Evolutionary conservation across 345 rosid genomes (phyloP), one percentile per base, ranked within the genome.

Genomic region (Clarkia xantiana): DNA sequence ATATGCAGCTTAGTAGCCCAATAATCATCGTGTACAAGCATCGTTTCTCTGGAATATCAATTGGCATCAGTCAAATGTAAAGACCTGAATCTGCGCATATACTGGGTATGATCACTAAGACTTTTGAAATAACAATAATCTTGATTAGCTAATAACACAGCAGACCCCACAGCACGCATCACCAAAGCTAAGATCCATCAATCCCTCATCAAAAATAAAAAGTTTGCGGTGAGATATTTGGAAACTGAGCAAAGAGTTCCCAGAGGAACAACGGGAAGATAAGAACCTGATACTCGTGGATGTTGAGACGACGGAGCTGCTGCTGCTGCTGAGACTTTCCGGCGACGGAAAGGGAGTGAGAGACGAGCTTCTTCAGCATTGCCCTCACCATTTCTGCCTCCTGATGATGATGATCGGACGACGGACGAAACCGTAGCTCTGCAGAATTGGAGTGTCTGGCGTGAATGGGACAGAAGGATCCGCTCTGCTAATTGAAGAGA

Each of bases 291-390:
- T 80, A 84, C 62, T 93, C 96, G 67, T 87, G 96, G 78, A 93
- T 71, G 70, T 93, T 93, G 67, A 93, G 95, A 61, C 86, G 95
- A 53, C 99, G 96, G 68, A 87, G 87, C 66, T 93, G 87, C 66
- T 93, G 99, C 59, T 87, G 96, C 46, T 80, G 86, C 57, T 93
- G 96, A 79, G 86, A 78, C 72, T 71, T 77, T 0, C 88, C 90
- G 65, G 78, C 84, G 60, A 82, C 73, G 59, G 91, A 68, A 60
- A 87, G 88, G 43, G 95, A 72, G 59, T 82, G 74, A 22, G 82
- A 76, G 34, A 64, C 88, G 47, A 93, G 78, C 64, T 79, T 80
- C 76, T 78, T 82, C 54, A 82, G 48, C 65, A 76, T 64, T 61
- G 88, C 94, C 61, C 94, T 82, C 91, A 87, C 63, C 63, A 70